These are phyloP conservation scores for Saccharomycopsis olivae DNA, from an alignment of 805 yeast genomes.

Conservation along the genomic window DNA sequence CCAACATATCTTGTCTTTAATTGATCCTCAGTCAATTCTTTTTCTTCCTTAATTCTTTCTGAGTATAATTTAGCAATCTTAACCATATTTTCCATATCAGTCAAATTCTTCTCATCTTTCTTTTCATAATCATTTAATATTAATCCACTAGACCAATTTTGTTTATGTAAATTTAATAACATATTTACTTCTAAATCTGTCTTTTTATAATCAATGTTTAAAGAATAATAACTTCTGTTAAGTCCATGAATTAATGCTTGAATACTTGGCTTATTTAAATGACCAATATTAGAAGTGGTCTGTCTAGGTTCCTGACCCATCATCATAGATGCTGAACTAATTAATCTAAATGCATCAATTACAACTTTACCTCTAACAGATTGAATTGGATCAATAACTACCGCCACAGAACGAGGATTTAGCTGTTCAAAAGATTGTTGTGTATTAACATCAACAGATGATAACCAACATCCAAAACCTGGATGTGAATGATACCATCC, in stretches of 20 bases:
- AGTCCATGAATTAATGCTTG: slow-evolving; percentile 96
- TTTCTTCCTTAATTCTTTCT: slow-evolving; percentile 85
- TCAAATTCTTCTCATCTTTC: slow-evolving; percentile 66
- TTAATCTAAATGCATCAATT: slow-evolving; percentile 94
- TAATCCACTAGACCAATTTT: slow-evolving; percentile 91
- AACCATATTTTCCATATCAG: slow-evolving; percentile 68
- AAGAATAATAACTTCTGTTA: slow-evolving; percentile 92
- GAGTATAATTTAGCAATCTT: slow-evolving; percentile 85
- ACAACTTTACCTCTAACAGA: slow-evolving; percentile 98
- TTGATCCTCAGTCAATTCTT: slow-evolving; percentile 77
- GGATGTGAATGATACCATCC: slow-evolving; percentile 99
- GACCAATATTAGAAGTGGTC: slow-evolving; percentile 91
- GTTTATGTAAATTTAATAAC: slow-evolving; percentile 89
- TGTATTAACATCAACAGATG: slow-evolving; percentile 94
- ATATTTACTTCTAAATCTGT: slow-evolving; percentile 87
- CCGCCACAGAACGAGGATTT: slow-evolving; percentile 94
- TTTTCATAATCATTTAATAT: slow-evolving; percentile 65
- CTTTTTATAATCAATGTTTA: slow-evolving; percentile 89
- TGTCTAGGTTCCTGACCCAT: slow-evolving; percentile 97
- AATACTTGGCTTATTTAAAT: slow-evolving; percentile 89
- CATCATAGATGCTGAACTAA: slow-evolving; percentile 79
- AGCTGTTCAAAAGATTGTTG: slow-evolving; percentile 97
- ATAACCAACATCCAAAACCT: slow-evolving; percentile 99
- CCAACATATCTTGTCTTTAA: slow-evolving; percentile 95
- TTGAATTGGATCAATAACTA: slow-evolving; percentile 96